A percentile compares a stretch with the other conserved stretches of the same genome.
These are phyloP conservation scores for Xylaria venustula DNA, from an alignment of 495 filamentous ascomycete species.

Conservation along the genomic window DNA sequence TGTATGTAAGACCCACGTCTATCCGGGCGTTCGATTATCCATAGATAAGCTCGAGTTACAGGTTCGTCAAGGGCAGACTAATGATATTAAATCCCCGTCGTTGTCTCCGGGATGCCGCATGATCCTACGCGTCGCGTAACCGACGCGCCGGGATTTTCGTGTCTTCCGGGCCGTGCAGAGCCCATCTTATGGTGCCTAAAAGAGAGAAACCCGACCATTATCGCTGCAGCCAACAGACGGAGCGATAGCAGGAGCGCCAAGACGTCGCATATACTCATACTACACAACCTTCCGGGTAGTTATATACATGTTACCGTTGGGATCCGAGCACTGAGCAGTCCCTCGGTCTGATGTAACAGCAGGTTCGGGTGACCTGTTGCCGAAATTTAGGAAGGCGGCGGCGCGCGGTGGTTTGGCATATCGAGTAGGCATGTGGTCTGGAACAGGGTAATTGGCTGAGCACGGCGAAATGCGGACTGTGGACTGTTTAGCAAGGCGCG, in stretches of 20 bases:
- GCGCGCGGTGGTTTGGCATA: not conserved
- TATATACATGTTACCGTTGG: not conserved
- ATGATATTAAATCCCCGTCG: not conserved
- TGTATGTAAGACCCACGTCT: not conserved
- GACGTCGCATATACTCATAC: not conserved
- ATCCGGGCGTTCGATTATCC: not conserved
- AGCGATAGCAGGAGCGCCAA: not conserved
- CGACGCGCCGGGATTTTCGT: constrained; percentile 11
- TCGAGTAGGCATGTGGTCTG: not conserved
- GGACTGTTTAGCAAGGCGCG: not conserved
- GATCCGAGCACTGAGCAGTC: constrained; percentile 8
- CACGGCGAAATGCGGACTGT: not conserved
- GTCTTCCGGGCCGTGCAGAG: not conserved
- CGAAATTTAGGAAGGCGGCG: not conserved
- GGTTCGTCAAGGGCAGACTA: constrained; percentile 2
- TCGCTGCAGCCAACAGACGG: not conserved
- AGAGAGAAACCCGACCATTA: not conserved
- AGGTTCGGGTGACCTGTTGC: not conserved
- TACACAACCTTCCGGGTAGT: not conserved
- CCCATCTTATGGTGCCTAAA: not conserved
- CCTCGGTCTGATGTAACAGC: not conserved
- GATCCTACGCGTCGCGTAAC: constrained; percentile 4
- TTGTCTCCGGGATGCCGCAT: not conserved
- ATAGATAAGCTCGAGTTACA: not conserved
- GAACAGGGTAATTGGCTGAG: not conserved